phyloP scores from a whole-genome alignment of 805 yeast genomes.

The Kuraishia capsulata region DNA sequence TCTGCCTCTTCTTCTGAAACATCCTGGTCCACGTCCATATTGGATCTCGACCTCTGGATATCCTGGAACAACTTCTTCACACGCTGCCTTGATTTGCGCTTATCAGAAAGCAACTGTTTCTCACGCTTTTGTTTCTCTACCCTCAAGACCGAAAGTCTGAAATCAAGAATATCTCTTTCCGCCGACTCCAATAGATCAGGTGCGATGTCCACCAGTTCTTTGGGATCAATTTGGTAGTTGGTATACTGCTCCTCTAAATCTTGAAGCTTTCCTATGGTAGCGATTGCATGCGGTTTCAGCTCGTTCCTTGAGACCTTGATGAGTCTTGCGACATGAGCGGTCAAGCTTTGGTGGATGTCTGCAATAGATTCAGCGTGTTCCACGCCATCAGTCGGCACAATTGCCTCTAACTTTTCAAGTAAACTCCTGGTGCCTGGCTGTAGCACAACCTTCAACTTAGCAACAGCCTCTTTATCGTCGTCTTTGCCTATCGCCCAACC shows the following conservation, averaged over 20 bases:
- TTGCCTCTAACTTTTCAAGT: neutral
- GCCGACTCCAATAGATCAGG: constrained; percentile 41
- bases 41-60: constrained; percentile 6
- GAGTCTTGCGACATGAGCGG: neutral
- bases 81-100: constrained; percentile 36
- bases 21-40: constrained; percentile 10
- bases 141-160: constrained; percentile 44
- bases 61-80: constrained; percentile 31
- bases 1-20: constrained; percentile 22
- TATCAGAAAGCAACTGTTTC: constrained; percentile 36
- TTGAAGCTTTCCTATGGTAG: constrained; percentile 7
- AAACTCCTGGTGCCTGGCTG: neutral
- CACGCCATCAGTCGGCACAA: neutral
- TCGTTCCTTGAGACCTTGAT: neutral
- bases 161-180: constrained; percentile 42
- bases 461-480: too few species aligned
- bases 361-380: neutral
- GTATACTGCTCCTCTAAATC: constrained; percentile 9
- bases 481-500: neutral
- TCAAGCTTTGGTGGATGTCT: neutral
- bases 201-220: constrained; percentile 51
- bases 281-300: neutral
- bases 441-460: constrained; percentile 1
- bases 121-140: constrained; percentile 43
- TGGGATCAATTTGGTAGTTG: constrained; percentile 43